A percentile compares a stretch with the other conserved stretches of the same genome.
These are phyloP conservation scores for Ophiostoma pallidulum DNA, from an alignment of 2,329 filamentous ascomycete genomes.

Conservation along the genomic window DNA sequence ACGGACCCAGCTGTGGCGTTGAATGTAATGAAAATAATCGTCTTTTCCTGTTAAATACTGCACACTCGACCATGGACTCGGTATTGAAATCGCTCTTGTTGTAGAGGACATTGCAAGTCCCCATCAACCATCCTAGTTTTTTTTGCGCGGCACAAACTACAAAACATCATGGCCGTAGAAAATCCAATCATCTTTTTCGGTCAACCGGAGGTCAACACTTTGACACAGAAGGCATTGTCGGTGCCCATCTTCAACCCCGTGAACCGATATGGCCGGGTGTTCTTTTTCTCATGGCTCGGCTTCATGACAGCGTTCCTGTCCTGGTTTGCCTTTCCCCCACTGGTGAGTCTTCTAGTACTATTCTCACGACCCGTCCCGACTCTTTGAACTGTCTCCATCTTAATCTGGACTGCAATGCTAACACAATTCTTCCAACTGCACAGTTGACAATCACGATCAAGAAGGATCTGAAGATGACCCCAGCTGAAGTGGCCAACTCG, in stretches of 20 bases:
- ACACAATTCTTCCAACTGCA: neutral
- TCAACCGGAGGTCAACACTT: constrained; percentile 67
- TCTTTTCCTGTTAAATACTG: too few species aligned
- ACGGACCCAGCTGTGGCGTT: too few species aligned
- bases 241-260: constrained; percentile 70
- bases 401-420: neutral
- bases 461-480: constrained; percentile 61
- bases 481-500: constrained; percentile 69
- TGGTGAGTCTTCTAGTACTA: constrained; percentile 56
- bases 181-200: constrained; percentile 28
- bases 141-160: neutral
- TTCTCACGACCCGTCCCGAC: too few species aligned
- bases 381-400: too few species aligned
- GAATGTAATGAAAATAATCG: too few species aligned
- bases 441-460: constrained; percentile 66
- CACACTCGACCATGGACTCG: too few species aligned
- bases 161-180: neutral
- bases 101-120: neutral
- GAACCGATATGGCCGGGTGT: constrained; percentile 72
- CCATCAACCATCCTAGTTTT: neutral
- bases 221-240: constrained; percentile 71
- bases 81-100: too few species aligned
- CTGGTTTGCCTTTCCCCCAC: constrained; percentile 83
- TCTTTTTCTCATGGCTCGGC: constrained; percentile 80
- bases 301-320: constrained; percentile 84